Evolutionary conservation across 1,284 basidiomycete genomes (phyloP), one percentile per base, ranked within the genome.

Genomic region (Baeospora myosura): DNA sequence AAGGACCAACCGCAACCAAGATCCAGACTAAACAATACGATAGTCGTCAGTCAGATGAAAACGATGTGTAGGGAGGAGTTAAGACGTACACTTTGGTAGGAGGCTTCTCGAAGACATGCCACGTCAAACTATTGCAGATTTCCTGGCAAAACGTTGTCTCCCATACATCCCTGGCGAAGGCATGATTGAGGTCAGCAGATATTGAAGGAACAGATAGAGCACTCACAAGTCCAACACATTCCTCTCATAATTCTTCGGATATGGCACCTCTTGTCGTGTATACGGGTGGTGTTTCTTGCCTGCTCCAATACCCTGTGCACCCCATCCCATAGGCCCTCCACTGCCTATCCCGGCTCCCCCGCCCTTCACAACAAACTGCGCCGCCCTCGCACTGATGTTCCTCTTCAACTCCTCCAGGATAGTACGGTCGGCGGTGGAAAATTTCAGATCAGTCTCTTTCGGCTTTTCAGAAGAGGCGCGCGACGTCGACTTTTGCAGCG

Each of bases 201-300:
- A 25, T 16, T 39, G 40, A 20, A 34, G 17, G 41, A 47, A 44
- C 21, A 24, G 6, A 20, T 42, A 33, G n/a, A 40, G 12, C n/a
- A 69, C 81, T 64, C 55, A 83, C 81, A 79, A 56, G 60, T 84
- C 81, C 14, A 82, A 54, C 21, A 77, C 71, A 24, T 71, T 64
- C 20, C 70, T 59, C 45, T 76, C 78, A 52, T 80, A 83, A 50
- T 68, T 74, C 49, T 77, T 65, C 10, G 81, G 81, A 56, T 82
- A 85, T 8, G 81, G 81, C 2, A 76, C 80, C 33, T 72, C 69
- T 17, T 65, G 54, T 29, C 57, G 54, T 3, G 60, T 46, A 49
- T 66, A 74, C 8, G 72, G 63, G 54, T 84, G 80, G 45, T 82
- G 72, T 50, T 68, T 72, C 55, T 72, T 71, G 16, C 71, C 67